A percentile compares a stretch with the other conserved stretches of the same genome.
Evolutionary conservation across 495 filamentous ascomycete genomes (phyloP).

Genomic region (Neurospora sp.): DNA sequence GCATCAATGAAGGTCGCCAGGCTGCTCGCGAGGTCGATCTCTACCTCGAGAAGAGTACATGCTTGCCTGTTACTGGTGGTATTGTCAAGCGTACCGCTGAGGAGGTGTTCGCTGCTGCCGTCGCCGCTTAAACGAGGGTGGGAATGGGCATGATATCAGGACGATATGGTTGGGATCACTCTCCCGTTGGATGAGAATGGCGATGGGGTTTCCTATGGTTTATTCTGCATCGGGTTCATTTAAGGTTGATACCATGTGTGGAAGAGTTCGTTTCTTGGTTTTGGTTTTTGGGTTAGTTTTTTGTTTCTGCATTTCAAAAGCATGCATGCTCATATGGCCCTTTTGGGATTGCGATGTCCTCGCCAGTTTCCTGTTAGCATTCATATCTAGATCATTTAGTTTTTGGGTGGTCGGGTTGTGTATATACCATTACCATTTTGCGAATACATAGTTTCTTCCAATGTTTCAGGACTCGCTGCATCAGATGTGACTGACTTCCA

Average conservation of each 20-base stretch:
- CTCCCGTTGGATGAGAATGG: background rate
- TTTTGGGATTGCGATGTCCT: background rate
- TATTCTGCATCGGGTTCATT: background rate
- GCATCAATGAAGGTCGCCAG: conserved; percentile 97
- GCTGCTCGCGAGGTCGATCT: conserved; percentile 89
- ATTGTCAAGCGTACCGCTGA: conserved; percentile 78
- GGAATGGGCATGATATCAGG: background rate
- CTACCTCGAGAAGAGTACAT: conserved; percentile 72
- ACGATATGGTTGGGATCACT: background rate
- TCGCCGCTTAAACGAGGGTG: background rate
- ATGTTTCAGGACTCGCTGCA: background rate
- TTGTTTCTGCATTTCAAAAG: background rate
- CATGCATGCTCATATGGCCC: background rate
- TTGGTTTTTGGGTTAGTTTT: background rate
- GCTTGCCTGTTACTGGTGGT: conserved; percentile 85
- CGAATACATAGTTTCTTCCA: background rate
- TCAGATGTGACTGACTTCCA: background rate
- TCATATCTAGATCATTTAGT: background rate
- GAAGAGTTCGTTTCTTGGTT: background rate
- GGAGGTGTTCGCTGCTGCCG: conserved; percentile 43
- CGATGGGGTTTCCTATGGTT: background rate
- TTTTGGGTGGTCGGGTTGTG: background rate
- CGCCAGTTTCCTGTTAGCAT: background rate
- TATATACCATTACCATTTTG: background rate
- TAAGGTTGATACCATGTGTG: background rate